Base-by-base conservation (phyloP, 73 alveolate genomes). In the Urostyla sp. region DNA sequence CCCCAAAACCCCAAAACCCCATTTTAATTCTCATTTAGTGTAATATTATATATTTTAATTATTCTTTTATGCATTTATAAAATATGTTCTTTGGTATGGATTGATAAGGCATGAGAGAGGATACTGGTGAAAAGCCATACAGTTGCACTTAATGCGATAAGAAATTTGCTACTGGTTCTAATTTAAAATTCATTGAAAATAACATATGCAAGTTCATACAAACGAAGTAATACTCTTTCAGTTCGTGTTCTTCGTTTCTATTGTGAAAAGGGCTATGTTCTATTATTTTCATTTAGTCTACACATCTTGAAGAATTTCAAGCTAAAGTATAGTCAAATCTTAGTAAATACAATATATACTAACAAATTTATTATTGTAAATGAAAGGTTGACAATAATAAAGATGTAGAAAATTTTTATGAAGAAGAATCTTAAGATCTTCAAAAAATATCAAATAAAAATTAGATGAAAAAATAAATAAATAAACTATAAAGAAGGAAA, bases 41-140 rank as follows among this genome's bases (percentile, higher is more conserved):
- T 24, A n/a, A n/a, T 24, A 8, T 24, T 11, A 40, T 7, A 15
- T 6, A n/a, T 21, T 28, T 55, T 24, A 18, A 8, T 7, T 6
- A 18, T 7, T 7, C 5, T 18, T 24, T n/a, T 28, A n/a, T n/a
- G n/a, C n/a, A n/a, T n/a, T n/a, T n/a, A n/a, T n/a, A n/a, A n/a
- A 28, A 55, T 24, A 7, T 55, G 10, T 55, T 40, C 18, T 37
- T 4, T 59, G 11, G n/a, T 59, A 13, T 66, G 44, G 80, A 66
- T 66, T 84, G n/a, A 84, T 84, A 2, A 10, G 92, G 7, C 92
- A 84, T 50, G 73, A 84, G 53, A 73, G 92, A 59, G 59, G 88
- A 84, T 31, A 74, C 92, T 0, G 92, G 92, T 3, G 85, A 73
- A 10, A 73, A 74, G 52, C 92, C 92, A 2, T 84, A 74, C 30